Evolutionary conservation across 2,329 filamentous ascomycete species (phyloP), one percentile per base, ranked within the genome.

Genomic region (Pseudonectria buxi): DNA sequence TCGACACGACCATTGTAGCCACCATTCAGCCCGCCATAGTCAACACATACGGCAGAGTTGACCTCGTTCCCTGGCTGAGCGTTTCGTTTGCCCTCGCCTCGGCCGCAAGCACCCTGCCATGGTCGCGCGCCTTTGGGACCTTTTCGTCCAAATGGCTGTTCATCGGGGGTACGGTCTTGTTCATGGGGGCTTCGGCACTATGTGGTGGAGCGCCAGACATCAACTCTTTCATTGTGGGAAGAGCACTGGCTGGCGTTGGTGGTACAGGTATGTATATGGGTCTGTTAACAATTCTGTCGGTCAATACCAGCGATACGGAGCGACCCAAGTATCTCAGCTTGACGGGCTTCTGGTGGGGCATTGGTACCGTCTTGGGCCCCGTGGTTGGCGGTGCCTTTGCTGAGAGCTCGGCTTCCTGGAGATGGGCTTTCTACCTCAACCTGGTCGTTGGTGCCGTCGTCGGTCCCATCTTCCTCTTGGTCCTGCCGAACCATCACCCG

Each of bases 141-240:
- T 55, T 45, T 28, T 39, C 43, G 4, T 44, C 53, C 24, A 56
- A 56, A 24, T 24, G 30, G 14, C 40, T 53, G 4, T 51, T 46
- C 30, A 40, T 53, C 12, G 39, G 38, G 11, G 40, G 42, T 7
- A 43, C 52, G 0, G 15, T 46, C 1, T 30, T 54, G 16, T 53
- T 55, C 24, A 46, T 50, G 40, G 32, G 53, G 10, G 57, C 56
- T 14, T 57, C 51, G 5, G 42, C 42, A 6, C 50, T 63, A 6
- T 68, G 65, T 29, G 64, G 64, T n/a, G 64, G 49, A 0, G 63
- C 64, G 2, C 58, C 59, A 0, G 55, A 39, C 4, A 66, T 68
- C 53, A 49, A 64, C 41, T 57, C 60, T 14, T 45, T 72, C 13
- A 71, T 73, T 29, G 42, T 67, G 14, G 66, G 65, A 6, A 55